Base-by-base conservation (phyloP, 768 basidiomycete genomes). In the Tulasnella sp. region DNA sequence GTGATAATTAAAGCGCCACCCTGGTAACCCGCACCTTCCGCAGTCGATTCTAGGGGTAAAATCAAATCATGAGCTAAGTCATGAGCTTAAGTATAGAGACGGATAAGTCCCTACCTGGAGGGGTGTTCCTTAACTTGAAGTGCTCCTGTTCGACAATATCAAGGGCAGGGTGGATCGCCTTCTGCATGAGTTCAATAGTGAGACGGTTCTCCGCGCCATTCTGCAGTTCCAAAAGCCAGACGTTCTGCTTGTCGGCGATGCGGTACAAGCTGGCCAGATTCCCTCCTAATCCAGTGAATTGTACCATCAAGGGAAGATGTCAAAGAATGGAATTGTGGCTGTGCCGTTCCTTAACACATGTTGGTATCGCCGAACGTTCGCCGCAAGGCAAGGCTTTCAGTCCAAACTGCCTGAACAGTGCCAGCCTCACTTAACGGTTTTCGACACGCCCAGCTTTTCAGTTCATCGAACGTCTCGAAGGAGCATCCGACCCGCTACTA, bases 161-260 rank as follows among this genome's bases (percentile, higher is more conserved):
- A 32, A 92, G 72, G 4, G 86, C 85, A 47, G 87, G 86, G 63
- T 78, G 77, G 26, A 91, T 63, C 0, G 77, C 86, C 17, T 76
- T 71, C 58, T 79, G 75, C 54, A 89, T 72, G 53, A 92, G 70
- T 4, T 69, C 69, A 24, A 75, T 70, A 0, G 83, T 84, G 45
- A 92, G 70, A 21, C 88, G 80, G 64, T 77, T 86, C 69, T 92
- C 89, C 34, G 75, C 75, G 13, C 84, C 86, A 68, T 88, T 86
- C 66, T 88, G 87, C 54, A 92, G 70, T 68, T 92, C 88, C 60
- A 91, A 79, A 51, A 87, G 74, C 88, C 88, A 92, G 41, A 85
- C 64, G 3, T 41, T 45, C 47, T 21, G 5, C n/a, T n/a, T 48
- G 19, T 56, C 54, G 32, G n/a, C 45, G 30, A n/a, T 56, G 29